Evolutionary conservation across 179 eudicot species (phyloP).

Genomic region (Corrigiola litoralis): DNA sequence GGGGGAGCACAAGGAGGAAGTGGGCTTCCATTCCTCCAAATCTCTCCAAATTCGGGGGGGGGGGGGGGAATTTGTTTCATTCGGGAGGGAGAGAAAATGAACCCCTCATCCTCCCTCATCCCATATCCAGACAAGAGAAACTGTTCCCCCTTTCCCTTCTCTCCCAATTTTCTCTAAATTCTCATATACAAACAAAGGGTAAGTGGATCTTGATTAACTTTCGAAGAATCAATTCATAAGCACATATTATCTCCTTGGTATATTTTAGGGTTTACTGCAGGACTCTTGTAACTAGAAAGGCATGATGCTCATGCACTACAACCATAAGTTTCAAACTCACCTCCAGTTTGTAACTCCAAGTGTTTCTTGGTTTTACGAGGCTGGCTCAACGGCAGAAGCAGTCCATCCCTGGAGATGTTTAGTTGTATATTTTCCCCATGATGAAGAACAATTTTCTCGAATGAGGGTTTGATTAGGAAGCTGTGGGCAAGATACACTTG

Average conservation of each 20-base stretch:
- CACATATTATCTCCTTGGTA: too few relatives aligned
- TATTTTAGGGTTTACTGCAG: background rate
- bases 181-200: too few relatives aligned
- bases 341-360: slow-evolving; percentile 38
- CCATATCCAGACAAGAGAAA: too few relatives aligned
- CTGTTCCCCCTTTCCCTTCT: too few relatives aligned
- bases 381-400: slow-evolving; percentile 62
- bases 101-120: too few relatives aligned
- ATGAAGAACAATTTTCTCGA: slow-evolving; percentile 69
- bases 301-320: background rate
- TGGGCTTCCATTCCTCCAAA: too few relatives aligned
- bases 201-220: too few relatives aligned
- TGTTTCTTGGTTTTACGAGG: slow-evolving; percentile 56
- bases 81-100: too few relatives aligned
- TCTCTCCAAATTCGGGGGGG: too few relatives aligned
- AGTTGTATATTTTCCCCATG: slow-evolving; percentile 60
- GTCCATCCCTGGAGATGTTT: slow-evolving; percentile 48
- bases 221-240: background rate
- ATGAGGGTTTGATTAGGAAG: slow-evolving; percentile 70
- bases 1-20: too few relatives aligned
- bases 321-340: slow-evolving; percentile 33
- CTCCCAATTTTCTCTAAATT: too few relatives aligned
- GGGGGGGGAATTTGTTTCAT: too few relatives aligned
- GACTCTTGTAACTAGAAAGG: background rate
- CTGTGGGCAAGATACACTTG: slow-evolving; percentile 79